phyloP scores from a whole-genome alignment of 2,329 filamentous ascomycete species.

The Microdochium paspali region DNA sequence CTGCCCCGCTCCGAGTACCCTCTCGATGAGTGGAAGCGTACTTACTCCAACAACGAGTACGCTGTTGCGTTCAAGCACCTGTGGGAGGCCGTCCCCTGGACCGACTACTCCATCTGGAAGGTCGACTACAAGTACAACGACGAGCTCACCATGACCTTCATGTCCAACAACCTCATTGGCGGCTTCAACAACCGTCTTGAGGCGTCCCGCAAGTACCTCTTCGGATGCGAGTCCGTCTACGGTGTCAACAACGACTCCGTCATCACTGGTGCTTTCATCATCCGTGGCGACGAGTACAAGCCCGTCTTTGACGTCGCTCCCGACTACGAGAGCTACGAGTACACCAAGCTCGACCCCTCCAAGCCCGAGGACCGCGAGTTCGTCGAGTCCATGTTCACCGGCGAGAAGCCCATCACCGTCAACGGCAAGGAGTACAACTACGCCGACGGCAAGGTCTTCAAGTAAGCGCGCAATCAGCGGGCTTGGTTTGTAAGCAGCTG shows the following conservation, averaged over 20 bases:
- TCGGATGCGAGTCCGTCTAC: constrained; percentile 84
- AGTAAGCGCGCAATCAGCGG: constrained; percentile 52
- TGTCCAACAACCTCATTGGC: constrained; percentile 97
- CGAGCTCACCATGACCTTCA: constrained; percentile 95
- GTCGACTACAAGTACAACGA: constrained; percentile 99
- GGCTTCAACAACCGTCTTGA: constrained; percentile 98
- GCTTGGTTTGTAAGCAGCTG: not conserved
- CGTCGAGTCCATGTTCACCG: constrained; percentile 80
- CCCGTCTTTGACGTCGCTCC: constrained; percentile 95
- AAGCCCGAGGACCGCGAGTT: constrained; percentile 79
- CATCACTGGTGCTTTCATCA: constrained; percentile 86
- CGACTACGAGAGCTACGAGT: constrained; percentile 92
- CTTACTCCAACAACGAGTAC: constrained; percentile 95
- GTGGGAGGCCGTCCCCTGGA: constrained; percentile 91
- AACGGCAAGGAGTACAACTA: constrained; percentile 83
- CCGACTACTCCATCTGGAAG: constrained; percentile 93
- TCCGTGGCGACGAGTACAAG: constrained; percentile 79
- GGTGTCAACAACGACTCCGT: constrained; percentile 82
- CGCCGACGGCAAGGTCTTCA: constrained; percentile 97
- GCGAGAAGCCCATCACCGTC: constrained; percentile 75
- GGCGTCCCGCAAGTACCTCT: constrained; percentile 95
- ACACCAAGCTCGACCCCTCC: constrained; percentile 89
- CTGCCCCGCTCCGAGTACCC: constrained; percentile 72
- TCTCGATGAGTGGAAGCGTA: constrained; percentile 97
- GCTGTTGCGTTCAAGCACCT: constrained; percentile 87